Conservation (phyloP, 139 green algal species). For the Eudorina sp. region DNA sequence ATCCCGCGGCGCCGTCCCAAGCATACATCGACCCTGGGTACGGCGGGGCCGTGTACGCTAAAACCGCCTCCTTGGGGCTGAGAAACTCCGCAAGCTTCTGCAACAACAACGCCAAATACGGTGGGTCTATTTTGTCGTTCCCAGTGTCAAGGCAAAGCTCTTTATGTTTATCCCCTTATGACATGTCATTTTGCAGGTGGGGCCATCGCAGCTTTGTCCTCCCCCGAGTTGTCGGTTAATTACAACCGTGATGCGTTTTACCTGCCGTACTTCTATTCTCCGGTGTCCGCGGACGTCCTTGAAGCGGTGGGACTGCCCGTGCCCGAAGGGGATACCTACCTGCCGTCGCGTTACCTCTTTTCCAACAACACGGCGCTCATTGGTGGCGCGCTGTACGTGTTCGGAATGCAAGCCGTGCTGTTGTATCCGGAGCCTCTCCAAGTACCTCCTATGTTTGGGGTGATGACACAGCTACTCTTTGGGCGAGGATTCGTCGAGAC, state of each 20-base stretch:
- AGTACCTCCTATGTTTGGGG: too few species aligned
- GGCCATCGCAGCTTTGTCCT: neutral
- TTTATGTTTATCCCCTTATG: neutral
- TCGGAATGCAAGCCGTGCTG: neutral
- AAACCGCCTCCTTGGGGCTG: neutral
- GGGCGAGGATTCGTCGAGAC: neutral
- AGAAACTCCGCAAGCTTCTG: neutral
- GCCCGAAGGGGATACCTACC: too few species aligned
- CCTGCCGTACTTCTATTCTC: neutral
- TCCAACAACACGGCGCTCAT: slow-evolving; percentile 1
- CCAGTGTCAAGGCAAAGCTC: neutral
- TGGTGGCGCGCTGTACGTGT: slow-evolving; percentile 3
- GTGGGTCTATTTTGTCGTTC: neutral
- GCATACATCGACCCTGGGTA: neutral
- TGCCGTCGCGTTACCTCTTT: neutral
- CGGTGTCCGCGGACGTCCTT: neutral
- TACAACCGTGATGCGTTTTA: too few species aligned
- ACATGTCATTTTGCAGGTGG: neutral
- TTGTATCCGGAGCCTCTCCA: too few species aligned
- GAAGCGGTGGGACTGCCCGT: neutral
- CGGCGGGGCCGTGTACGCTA: neutral
- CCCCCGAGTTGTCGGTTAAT: neutral
- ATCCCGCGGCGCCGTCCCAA: neutral
- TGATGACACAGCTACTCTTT: neutral
- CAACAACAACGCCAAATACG: slow-evolving; percentile 5